Percentiles rank a stretch among this genome's conserved stretches.
These are phyloP conservation scores for Alnus rubra DNA, from an alignment of 306 rosid species.

Conservation along the genomic window DNA sequence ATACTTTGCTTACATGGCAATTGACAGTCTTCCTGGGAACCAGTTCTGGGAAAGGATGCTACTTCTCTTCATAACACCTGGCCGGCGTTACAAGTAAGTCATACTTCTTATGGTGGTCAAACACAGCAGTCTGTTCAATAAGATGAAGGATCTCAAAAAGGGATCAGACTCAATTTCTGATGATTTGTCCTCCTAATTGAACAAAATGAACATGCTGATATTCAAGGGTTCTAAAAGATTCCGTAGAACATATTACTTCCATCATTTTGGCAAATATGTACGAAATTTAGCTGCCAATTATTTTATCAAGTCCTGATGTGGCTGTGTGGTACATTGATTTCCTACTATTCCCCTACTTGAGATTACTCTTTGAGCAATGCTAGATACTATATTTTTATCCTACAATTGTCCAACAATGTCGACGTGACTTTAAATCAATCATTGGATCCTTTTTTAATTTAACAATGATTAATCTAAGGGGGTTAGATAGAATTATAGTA, in stretches of 20 bases:
- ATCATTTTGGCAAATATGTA: not conserved
- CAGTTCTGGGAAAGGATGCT: constrained; percentile 85
- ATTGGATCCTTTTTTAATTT: no score
- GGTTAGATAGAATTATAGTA: no score
- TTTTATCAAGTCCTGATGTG: not conserved
- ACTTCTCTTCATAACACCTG: constrained; percentile 65
- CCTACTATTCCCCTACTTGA: not conserved
- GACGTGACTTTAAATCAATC: no score
- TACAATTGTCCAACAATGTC: no score
- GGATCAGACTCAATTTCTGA: not conserved
- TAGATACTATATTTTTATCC: no score
- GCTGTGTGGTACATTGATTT: not conserved
- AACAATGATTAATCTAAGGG: no score
- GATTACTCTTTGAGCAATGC: not conserved
- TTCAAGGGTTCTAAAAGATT: not conserved
- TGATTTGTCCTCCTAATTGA: not conserved
- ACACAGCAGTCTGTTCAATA: not conserved
- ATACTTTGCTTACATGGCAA: constrained; percentile 89
- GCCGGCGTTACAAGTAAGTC: constrained; percentile 73
- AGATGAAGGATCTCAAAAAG: not conserved
- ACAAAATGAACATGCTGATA: not conserved
- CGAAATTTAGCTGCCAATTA: not conserved
- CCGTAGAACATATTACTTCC: not conserved
- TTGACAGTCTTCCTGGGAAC: constrained; percentile 91
- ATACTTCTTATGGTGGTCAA: not conserved